These are phyloP conservation scores for Colletotrichum sidae DNA, from an alignment of 2,329 filamentous ascomycete species.

Conservation along the genomic window DNA sequence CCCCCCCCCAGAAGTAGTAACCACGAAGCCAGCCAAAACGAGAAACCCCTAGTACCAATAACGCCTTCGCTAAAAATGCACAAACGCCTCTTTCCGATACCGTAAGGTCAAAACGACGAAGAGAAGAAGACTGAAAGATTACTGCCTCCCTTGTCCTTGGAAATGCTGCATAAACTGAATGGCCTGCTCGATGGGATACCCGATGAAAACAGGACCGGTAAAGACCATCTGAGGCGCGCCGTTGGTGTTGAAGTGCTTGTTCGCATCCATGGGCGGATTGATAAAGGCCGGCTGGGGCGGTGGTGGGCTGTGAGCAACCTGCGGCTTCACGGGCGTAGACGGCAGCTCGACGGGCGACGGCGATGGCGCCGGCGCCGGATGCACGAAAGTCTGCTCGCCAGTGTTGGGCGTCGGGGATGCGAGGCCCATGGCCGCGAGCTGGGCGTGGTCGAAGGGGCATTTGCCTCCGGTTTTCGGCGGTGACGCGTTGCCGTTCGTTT, in stretches of 20 bases:
- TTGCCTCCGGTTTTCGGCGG: slow-evolving; percentile 53
- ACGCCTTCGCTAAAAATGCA: slow-evolving; percentile 33
- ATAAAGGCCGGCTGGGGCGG: slow-evolving; percentile 63
- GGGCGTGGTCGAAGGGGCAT: slow-evolving; percentile 70
- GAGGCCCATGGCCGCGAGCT: slow-evolving; percentile 51
- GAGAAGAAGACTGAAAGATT: slow-evolving; percentile 30
- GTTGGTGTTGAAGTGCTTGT: slow-evolving; percentile 44
- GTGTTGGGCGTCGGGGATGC: slow-evolving; percentile 29
- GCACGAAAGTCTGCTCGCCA: slow-evolving; percentile 28
- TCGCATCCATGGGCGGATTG: slow-evolving; percentile 51
- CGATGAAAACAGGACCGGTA: slow-evolving; percentile 93
- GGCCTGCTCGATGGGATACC: slow-evolving; percentile 88
- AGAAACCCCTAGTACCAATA: slow-evolving; percentile 2
- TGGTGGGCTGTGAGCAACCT: slow-evolving; percentile 39
- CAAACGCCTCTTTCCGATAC: slow-evolving; percentile 12
- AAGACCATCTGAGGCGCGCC: slow-evolving; percentile 79
- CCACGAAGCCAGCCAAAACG: not conserved
- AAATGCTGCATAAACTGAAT: slow-evolving; percentile 77
- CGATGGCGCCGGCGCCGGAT: slow-evolving; percentile 22
- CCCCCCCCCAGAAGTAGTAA: not conserved
- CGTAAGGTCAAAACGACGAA: not conserved
- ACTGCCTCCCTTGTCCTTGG: slow-evolving; percentile 51
- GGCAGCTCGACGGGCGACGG: slow-evolving; percentile 38
- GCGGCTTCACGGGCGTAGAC: slow-evolving; percentile 40
- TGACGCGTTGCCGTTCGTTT: slow-evolving; percentile 40